Evolutionary conservation across 75 land plant species (phyloP), one percentile per base, ranked within the genome.

Genomic region (Gnetum montanum): DNA sequence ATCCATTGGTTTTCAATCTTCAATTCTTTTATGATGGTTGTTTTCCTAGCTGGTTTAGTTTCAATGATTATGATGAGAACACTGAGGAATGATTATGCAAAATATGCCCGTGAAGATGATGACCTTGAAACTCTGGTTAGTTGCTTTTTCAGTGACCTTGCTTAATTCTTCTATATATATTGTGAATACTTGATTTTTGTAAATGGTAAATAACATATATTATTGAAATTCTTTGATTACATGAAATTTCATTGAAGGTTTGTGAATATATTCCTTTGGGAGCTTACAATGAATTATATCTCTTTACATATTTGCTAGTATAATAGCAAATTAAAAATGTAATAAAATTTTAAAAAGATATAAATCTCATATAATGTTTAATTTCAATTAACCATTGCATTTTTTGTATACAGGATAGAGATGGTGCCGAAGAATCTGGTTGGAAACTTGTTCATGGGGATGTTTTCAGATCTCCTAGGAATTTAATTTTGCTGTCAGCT

Each of bases 21-120:
- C 66, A 93, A 93, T 60, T 93, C 98, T 2, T 89, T 93, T 60
- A 93, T 93, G 98, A 93, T 93, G 96, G 98, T 93, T 24, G 89
- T 93, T 35, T 93, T 93, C 70, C 82, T 93, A 41, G 90, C 98
- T 65, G 98, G 98, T 30, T 70, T 93, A 65, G 98, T 93, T 6
- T 93, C 90, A 2, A 93, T 93, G 98, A 93, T 93, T 49, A 71
- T 93, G 57, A 93, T 93, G 98, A 62, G 98, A 22, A 93, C 98
- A 31, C 66, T 93, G 8, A 77, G 90, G 52, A 89, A 93, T 72
- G 96, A 93, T 59, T 93, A 93, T 70, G 98, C 98, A 20, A 93
- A 93, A 51, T 93, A 89, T 69, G 96, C 96, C 55, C 76, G 98
- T 18, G 98, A 93, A 59, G 98, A 93, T 59, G 98, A 93, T 84